phyloP scores from a whole-genome alignment of 1,139 yeast species.

The Candida gigantensis region DNA sequence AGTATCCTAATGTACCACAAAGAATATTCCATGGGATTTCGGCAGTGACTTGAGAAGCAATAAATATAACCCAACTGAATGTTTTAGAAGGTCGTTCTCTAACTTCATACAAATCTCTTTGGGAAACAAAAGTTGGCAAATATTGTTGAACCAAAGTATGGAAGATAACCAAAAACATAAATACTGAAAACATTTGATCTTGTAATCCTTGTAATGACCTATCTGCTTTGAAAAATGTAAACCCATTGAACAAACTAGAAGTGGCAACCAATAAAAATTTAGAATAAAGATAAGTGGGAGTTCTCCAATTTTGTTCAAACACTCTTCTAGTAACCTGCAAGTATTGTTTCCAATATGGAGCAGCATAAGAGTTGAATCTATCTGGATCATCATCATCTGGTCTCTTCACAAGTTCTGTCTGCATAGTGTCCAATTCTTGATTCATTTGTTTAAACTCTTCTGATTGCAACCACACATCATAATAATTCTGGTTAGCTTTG shows the following conservation, averaged over 20 bases:
- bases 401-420: conserved; percentile 25
- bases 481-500: conserved; percentile 31
- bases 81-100: conserved; percentile 34
- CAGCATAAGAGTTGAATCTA: conserved; percentile 23
- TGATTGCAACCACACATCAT: conserved; percentile 34
- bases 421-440: conserved; percentile 30
- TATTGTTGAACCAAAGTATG: conserved; percentile 55
- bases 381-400: conserved; percentile 26
- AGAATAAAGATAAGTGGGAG: conserved; percentile 38
- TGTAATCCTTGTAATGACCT: conserved; percentile 40
- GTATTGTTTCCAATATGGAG: conserved; percentile 25
- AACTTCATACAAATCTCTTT: conserved; percentile 36
- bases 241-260: conserved; percentile 49
- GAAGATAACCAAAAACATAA: conserved; percentile 52
- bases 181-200: conserved; percentile 52
- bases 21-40: conserved; percentile 77
- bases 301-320: conserved; percentile 44
- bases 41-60: conserved; percentile 62
- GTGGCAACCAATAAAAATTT: conserved; percentile 35
- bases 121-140: conserved; percentile 30
- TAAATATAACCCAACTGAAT: conserved; percentile 29
- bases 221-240: conserved; percentile 37
- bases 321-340: conserved; percentile 25
- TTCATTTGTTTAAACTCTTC: conserved; percentile 22
- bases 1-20: conserved; percentile 63